phyloP scores from a whole-genome alignment of 257 asterid species.

The Fraxinus anomala region DNA sequence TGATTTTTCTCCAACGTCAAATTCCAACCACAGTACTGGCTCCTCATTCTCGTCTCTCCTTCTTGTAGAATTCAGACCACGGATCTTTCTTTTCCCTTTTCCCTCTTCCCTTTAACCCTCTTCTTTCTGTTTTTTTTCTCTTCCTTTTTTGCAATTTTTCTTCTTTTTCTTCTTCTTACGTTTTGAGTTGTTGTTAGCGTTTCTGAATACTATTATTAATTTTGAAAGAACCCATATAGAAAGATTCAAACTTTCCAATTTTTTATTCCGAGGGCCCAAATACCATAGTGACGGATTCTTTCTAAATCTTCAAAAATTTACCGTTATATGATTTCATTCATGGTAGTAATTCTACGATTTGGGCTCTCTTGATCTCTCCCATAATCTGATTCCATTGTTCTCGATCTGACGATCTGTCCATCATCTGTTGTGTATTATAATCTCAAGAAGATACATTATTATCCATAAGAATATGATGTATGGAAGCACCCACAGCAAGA shows the following conservation, averaged over 20 bases:
- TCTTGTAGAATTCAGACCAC: neutral
- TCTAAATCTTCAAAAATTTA: slow-evolving; percentile 5
- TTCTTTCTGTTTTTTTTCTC: neutral
- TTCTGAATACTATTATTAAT: neutral
- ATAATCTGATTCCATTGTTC: neutral
- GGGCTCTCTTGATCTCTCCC: neutral
- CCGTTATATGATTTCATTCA: slow-evolving; percentile 7
- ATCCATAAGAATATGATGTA: slow-evolving; percentile 46
- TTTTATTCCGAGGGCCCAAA: slow-evolving; percentile 9
- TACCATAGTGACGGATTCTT: slow-evolving; percentile 19
- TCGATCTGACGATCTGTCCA: neutral
- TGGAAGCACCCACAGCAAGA: slow-evolving; percentile 58
- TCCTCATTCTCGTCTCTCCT: neutral
- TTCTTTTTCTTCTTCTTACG: neutral
- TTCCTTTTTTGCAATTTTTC: neutral
- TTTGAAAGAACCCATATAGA: slow-evolving; percentile 23
- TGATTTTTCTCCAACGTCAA: neutral
- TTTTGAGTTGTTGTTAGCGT: neutral
- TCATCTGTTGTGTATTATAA: neutral
- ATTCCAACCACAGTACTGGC: neutral
- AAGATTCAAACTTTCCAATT: slow-evolving; percentile 32
- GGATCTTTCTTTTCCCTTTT: neutral
- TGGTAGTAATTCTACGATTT: neutral
- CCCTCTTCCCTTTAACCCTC: neutral
- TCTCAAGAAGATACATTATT: neutral